Percentiles rank a stretch among this genome's conserved stretches.
These are phyloP conservation scores for Rhizoclosmatium globosum DNA, from an alignment of 192 early-diverging fungal genomes.

Conservation along the genomic window DNA sequence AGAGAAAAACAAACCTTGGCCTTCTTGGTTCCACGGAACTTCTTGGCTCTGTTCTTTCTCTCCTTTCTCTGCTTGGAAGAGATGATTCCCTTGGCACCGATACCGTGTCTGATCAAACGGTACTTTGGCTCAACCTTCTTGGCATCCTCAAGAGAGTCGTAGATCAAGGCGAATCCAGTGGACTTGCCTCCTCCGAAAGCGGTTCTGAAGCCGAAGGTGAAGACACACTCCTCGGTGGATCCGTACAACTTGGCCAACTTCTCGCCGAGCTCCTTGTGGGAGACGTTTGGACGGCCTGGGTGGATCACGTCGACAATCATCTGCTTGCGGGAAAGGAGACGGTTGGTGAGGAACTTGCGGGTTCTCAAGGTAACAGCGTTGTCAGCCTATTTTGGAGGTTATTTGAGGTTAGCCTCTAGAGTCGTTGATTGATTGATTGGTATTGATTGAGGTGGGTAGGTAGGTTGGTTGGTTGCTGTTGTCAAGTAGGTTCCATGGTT, in stretches of 20 bases:
- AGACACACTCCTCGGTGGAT: conserved; percentile 83
- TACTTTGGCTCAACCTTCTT: conserved; percentile 99
- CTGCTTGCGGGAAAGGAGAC: conserved; percentile 95
- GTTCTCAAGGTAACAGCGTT: conserved; percentile 90
- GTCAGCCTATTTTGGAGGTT: conserved; percentile 40
- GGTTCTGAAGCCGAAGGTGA: conserved; percentile 95
- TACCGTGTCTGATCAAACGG: conserved; percentile 83
- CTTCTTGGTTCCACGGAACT: conserved; percentile 97
- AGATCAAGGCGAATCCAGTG: conserved; percentile 95
- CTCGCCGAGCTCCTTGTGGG: conserved; percentile 92
- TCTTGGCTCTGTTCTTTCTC: conserved; percentile 98
- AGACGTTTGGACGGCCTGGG: conserved; percentile 91
- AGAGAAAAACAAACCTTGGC: conserved; percentile 48
- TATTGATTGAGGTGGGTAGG: too few relatives aligned
- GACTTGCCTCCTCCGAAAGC: conserved; percentile 96
- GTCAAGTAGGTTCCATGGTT: too few relatives aligned
- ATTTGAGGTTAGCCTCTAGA: not conserved
- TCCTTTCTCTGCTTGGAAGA: conserved; percentile 99
- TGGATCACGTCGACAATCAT: conserved; percentile 97
- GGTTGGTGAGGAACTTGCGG: conserved; percentile 99
- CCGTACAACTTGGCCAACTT: conserved; percentile 97
- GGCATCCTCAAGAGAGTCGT: conserved; percentile 90
- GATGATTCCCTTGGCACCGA: conserved; percentile 73
- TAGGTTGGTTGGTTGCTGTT: too few relatives aligned
- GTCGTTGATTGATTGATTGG: too few relatives aligned